Conservation (phyloP, 2,329 filamentous ascomycete species). For the Colletotrichum liriopes region DNA sequence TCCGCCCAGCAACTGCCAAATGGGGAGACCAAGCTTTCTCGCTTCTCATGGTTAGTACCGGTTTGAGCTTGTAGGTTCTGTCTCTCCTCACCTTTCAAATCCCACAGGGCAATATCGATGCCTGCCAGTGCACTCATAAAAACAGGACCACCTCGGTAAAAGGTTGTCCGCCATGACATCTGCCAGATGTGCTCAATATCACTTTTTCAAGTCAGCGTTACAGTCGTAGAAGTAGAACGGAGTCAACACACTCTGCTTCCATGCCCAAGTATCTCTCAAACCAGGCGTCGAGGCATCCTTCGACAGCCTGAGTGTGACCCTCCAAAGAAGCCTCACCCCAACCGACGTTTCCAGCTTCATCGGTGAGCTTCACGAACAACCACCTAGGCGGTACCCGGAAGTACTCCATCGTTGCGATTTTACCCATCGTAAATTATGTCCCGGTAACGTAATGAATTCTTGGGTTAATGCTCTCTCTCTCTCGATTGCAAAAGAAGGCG, state of each 20-base stretch:
- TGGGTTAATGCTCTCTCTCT: neutral
- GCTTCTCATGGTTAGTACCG: slow-evolving; percentile 49
- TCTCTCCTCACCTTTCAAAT: slow-evolving; percentile 71
- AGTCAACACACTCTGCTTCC: slow-evolving; percentile 75
- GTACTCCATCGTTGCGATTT: slow-evolving; percentile 78
- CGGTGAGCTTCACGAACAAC: slow-evolving; percentile 84
- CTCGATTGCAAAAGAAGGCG: neutral
- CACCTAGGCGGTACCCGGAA: slow-evolving; percentile 83
- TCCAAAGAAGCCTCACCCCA: slow-evolving; percentile 85
- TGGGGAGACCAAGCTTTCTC: slow-evolving; percentile 71
- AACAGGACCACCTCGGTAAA: slow-evolving; percentile 84
- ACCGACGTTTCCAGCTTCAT: slow-evolving; percentile 74
- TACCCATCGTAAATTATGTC: slow-evolving; percentile 63
- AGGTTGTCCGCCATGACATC: slow-evolving; percentile 77
- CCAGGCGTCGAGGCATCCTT: slow-evolving; percentile 80
- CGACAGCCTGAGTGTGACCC: slow-evolving; percentile 81
- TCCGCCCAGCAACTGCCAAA: slow-evolving; percentile 82
- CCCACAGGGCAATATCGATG: slow-evolving; percentile 86
- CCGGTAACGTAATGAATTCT: slow-evolving; percentile 3
- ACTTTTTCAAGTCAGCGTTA: slow-evolving; percentile 54
- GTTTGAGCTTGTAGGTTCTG: neutral
- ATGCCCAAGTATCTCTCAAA: slow-evolving; percentile 73
- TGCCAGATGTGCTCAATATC: slow-evolving; percentile 90
- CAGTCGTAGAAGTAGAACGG: accelerated
- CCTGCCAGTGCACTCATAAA: slow-evolving; percentile 86